Evolutionary conservation across 495 filamentous ascomycete species (phyloP).

Genomic region (Trypethelium eluteriae): DNA sequence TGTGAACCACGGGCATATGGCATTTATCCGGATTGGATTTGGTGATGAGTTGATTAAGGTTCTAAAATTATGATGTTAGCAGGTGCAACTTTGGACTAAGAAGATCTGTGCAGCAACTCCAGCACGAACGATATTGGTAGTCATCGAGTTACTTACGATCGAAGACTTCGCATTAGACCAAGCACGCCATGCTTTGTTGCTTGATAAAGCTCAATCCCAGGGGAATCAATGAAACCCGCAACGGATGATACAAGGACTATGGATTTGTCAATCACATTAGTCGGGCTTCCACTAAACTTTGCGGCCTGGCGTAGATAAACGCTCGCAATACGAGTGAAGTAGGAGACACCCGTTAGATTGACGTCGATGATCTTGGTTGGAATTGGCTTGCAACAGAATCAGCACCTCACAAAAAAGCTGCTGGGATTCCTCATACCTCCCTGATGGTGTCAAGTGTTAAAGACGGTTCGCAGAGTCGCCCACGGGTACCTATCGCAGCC

Average conservation of each 20-base stretch:
- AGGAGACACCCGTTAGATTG: constrained; percentile 23
- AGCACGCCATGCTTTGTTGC: constrained; percentile 46
- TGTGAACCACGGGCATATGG: constrained; percentile 50
- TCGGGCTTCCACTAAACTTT: neutral
- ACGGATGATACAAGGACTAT: constrained; percentile 42
- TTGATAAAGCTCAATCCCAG: constrained; percentile 44
- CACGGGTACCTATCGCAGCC: constrained; percentile 21
- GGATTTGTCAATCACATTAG: constrained; percentile 36
- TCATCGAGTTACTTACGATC: constrained; percentile 25
- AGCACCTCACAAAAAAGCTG: neutral
- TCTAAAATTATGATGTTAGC: neutral
- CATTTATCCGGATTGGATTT: constrained; percentile 41
- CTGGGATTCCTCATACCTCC: constrained; percentile 9
- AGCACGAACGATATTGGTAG: neutral
- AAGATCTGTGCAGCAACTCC: too few relatives aligned
- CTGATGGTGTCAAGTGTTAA: constrained; percentile 21
- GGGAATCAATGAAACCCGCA: constrained; percentile 44
- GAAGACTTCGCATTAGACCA: constrained; percentile 44
- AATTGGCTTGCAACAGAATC: constrained; percentile 3
- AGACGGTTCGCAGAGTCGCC: constrained; percentile 21
- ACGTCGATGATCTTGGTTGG: constrained; percentile 17
- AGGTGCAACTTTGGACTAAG: neutral
- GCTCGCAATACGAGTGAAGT: constrained; percentile 22
- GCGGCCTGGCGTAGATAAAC: constrained; percentile 20
- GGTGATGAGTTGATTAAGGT: neutral